Evolutionary conservation across 257 asterid genomes (phyloP), one percentile per base, ranked within the genome.

Genomic region (Solanum pennellii): DNA sequence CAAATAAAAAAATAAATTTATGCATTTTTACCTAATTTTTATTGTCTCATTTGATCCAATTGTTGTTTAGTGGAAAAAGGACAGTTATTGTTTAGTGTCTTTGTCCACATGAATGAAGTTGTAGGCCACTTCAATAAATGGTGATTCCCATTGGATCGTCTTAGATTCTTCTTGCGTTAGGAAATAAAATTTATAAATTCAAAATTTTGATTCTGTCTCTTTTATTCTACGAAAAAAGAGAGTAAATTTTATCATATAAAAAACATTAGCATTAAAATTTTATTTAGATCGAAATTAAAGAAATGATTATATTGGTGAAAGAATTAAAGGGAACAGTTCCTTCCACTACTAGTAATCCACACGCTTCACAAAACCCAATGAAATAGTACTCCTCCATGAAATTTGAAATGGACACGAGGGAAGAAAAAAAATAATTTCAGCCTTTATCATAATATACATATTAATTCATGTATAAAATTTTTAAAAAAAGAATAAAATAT

Each of bases 401-500:
- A 79, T 56, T 56, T 56, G n/a, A 56, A 18, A 56, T 56, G n/a
- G n/a, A 18, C 62, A 18, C 7, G 62, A 56, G 62, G 62, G 62
- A 18, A 33, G 35, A 33, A 3, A 0, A 29, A 33, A 33, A 3
- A 33, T 33, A 0, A 33, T 33, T 4, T 33, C 35, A 5, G 35
- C 35, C 5, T 33, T 23, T 10, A 23, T 4, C 23, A 62, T 62
- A 62, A 62, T 12, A n/a, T 62, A 11, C 16, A 11, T n/a, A 12
- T 62, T 62, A n/a, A 62, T 62, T 62, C 1, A n/a, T 62, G 6
- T 62, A 3, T n/a, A 62, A 5, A 11, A 62, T n/a, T 62, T n/a
- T 62, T n/a, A 23, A 62, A 23, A 6, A 11, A n/a, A 9, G 2
- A n/a, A 3, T 65, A 65, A 65, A 12, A n/a, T 1, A n/a, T 21